These are phyloP conservation scores for Hypoxylon sp. DNA, from an alignment of 2,329 filamentous ascomycete genomes.

Conservation along the genomic window DNA sequence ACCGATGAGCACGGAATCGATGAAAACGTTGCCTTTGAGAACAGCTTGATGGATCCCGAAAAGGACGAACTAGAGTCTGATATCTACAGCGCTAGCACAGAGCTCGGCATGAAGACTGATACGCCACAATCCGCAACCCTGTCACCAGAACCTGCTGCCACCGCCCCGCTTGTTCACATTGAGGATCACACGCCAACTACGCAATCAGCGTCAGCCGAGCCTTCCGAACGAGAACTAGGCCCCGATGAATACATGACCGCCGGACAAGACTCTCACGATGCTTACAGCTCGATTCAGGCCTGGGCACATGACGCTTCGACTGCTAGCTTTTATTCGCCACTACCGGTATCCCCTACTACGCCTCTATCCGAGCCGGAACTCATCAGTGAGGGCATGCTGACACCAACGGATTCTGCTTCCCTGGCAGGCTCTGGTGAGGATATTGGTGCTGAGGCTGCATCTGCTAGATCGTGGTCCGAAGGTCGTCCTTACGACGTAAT, in stretches of 20 bases:
- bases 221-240: conserved; percentile 59
- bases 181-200: conserved; percentile 38
- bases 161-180: conserved; percentile 56
- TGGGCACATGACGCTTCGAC: conserved; percentile 72
- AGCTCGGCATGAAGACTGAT: conserved; percentile 54
- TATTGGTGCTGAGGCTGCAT: conserved; percentile 60
- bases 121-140: conserved; percentile 39
- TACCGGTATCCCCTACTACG: conserved; percentile 66
- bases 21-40: conserved; percentile 61
- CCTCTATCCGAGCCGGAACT: conserved; percentile 68
- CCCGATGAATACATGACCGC: conserved; percentile 69
- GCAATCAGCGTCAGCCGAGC: conserved; percentile 27
- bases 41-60: conserved; percentile 61
- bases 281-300: conserved; percentile 74
- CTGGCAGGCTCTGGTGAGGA: conserved; percentile 67
- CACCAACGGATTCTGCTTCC: conserved; percentile 72
- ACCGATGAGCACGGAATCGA: conserved; percentile 70
- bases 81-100: conserved; percentile 70
- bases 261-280: conserved; percentile 61
- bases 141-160: conserved; percentile 46
- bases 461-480: conserved; percentile 57
- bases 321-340: conserved; percentile 72
- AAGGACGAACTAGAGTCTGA: conserved; percentile 66
- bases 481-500: conserved; percentile 67
- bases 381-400: conserved; percentile 68